Base-by-base conservation (phyloP, 176 grass and related monocot genomes). In the Oropetium thomaeum region DNA sequence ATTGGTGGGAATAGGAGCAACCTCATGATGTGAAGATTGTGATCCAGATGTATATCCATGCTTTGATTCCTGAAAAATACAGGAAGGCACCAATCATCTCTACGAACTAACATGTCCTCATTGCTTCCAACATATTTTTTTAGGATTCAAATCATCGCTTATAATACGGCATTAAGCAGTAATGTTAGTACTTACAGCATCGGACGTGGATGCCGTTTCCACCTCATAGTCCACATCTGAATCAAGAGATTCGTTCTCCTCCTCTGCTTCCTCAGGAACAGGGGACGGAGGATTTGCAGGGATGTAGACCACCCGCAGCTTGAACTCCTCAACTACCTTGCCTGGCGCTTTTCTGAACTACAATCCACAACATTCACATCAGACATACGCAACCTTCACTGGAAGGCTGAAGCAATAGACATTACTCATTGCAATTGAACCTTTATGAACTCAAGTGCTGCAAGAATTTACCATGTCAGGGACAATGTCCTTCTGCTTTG, bases 211-310 rank as follows among this genome's bases (percentile, higher is more conserved):
- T 79, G 92, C 84, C 22, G 9, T 76, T 54, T 73, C 74, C 39
- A 72, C 58, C 89, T 81, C 87, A 76, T 95, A 51, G 28, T 99
- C 89, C 58, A 88, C 43, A 32, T 75, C 68, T 63, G 66, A 63
- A 88, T 88, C 37, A 58, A 75, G 64, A 53, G 86, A 89, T 23
- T 49, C 87, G 58, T 69, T 57, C 19, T 93, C 96, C 45, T 95
- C 92, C 67, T 95, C 92, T 49, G 80, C 70, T 75, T 90, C 96
- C 85, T 99, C 96, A 30, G 96, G 89, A 33, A 99, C 96, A 13
- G 92, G 92, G 23, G 96, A 99, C 20, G 96, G 96, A 69, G 96
- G 92, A 86, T 99, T 99, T 5, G 89, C 92, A 74, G 87, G 87
- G 70, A 99, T 79, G 63, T 99, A 99, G 76, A 99, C 28, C 53